A percentile compares a stretch with the other conserved stretches of the same genome.
These are phyloP conservation scores for Candida andamanensis DNA, from an alignment of 805 yeast genomes.

Conservation along the genomic window DNA sequence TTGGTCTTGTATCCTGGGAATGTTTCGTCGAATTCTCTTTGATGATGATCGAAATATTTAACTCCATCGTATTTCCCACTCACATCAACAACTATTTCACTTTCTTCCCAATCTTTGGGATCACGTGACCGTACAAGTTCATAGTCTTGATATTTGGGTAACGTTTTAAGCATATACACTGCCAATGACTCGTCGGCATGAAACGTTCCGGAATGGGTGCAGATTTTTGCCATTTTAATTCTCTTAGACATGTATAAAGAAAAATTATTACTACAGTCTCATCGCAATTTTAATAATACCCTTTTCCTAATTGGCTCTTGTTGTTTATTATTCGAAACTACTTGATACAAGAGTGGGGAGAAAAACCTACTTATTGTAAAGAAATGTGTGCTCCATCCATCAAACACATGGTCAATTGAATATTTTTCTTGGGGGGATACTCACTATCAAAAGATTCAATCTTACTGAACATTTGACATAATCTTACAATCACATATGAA, in stretches of 20 bases:
- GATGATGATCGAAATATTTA: conserved; percentile 94
- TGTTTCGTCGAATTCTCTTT: conserved; percentile 78
- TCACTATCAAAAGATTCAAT: conserved; percentile 16
- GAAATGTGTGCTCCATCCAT: conserved; percentile 9
- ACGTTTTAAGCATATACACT: conserved; percentile 70
- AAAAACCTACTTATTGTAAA: too few relatives aligned
- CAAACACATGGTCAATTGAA: conserved; percentile 24
- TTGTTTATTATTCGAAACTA: too few relatives aligned
- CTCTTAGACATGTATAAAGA: conserved; percentile 5
- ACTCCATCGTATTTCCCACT: conserved; percentile 83
- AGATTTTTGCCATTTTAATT: conserved; percentile 49
- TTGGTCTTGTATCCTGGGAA: conserved; percentile 68
- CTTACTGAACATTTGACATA: conserved; percentile 21
- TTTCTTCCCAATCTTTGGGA: conserved; percentile 72
- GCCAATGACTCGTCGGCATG: conserved; percentile 98
- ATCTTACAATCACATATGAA: conserved; percentile 37
- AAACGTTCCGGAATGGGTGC: conserved; percentile 90
- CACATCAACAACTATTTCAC: conserved; percentile 94
- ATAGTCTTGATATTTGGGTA: conserved; percentile 66
- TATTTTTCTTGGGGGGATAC: conserved; percentile 28
- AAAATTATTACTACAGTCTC: too few relatives aligned
- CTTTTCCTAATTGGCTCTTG: too few relatives aligned
- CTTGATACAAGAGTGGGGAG: too few relatives aligned
- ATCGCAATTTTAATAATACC: too few relatives aligned
- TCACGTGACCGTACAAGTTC: conserved; percentile 78